These are phyloP conservation scores for Diaporthe citri DNA, from an alignment of 2,329 filamentous ascomycete genomes.

Conservation along the genomic window DNA sequence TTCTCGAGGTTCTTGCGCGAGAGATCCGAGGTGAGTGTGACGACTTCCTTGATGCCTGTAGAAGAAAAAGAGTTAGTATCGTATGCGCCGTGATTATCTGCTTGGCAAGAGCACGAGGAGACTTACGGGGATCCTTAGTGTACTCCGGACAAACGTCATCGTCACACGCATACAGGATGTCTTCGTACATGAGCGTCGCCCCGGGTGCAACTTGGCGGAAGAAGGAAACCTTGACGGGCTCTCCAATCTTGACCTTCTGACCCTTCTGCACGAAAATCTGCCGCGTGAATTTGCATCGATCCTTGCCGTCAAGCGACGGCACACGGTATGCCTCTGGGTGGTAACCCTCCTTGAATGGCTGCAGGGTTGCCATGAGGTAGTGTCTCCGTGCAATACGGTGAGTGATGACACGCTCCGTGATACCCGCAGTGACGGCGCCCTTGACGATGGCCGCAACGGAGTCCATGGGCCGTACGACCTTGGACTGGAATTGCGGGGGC, in stretches of 20 bases:
- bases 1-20: slow-evolving; percentile 99
- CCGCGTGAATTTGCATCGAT: slow-evolving; percentile 97
- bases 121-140: slow-evolving; percentile 98
- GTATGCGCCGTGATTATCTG: slow-evolving; percentile 31
- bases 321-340: slow-evolving; percentile 98
- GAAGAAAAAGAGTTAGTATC: slow-evolving; percentile 12
- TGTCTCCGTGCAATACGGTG: slow-evolving; percentile 97
- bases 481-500: slow-evolving; percentile 96
- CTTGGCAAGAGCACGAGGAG: neutral
- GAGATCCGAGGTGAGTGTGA: slow-evolving; percentile 95
- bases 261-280: slow-evolving; percentile 99
- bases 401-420: slow-evolving; percentile 95
- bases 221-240: slow-evolving; percentile 98
- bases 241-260: slow-evolving; percentile 98
- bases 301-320: slow-evolving; percentile 94
- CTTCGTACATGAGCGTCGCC: slow-evolving; percentile 98
- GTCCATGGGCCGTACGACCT: slow-evolving; percentile 98
- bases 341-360: slow-evolving; percentile 98
- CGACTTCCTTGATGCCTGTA: slow-evolving; percentile 97
- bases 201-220: slow-evolving; percentile 98
- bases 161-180: slow-evolving; percentile 96
- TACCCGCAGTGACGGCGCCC: slow-evolving; percentile 96
- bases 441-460: slow-evolving; percentile 99
- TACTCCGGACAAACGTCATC: slow-evolving; percentile 99
- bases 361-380: slow-evolving; percentile 98